Base-by-base conservation (phyloP, 331 rosid genomes). In the Quercus tomentella region DNA sequence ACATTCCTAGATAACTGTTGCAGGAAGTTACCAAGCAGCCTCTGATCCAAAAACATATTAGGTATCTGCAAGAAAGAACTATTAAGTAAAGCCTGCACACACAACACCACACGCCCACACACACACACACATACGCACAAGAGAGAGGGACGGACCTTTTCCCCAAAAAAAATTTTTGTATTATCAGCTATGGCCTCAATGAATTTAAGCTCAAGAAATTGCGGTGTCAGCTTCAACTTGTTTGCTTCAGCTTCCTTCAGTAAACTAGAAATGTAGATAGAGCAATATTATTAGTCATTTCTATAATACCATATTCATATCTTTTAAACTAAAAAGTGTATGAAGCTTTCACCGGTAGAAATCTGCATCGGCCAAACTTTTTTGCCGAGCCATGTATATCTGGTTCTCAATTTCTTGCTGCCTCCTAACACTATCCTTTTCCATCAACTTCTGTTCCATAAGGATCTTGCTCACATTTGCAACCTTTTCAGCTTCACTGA, bases 141-240 rank as follows among this genome's bases (percentile, higher is more conserved):
- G 22, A 79, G 17, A 45, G 33, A 79, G 52, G 58, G 56, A 77
- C 70, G 67, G 79, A 83, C 99, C 99, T 95, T 95, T 33, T 95
- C 97, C 21, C 99, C 99, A 37, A 95, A 96, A 93, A 96, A 96
- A 77, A 96, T 96, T 79, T 91, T 91, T 2, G 97, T 91, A 33
- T 96, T 96, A 75, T 86, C 85, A 73, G 99, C 43, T 37, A 37
- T 37, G 43, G 43, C 43, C 43, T 37, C 43, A 1, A 37, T 37
- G 10, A 37, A 37, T 37, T 37, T 37, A 37, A 37, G 43, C 43
- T 37, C 43, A 37, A 37, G 43, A 37, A 37, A 37, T 37, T 37
- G 43, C 43, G 43, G 43, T 37, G 43, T 37, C 10, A 37, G 43
- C 43, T 37, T 37, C 43, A 37, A 37, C 43, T 37, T 37, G 43